Percentiles rank a stretch among this genome's conserved stretches.
Evolutionary conservation across 2,329 filamentous ascomycete genomes (phyloP).

Genomic region (Laburnicola sp.): DNA sequence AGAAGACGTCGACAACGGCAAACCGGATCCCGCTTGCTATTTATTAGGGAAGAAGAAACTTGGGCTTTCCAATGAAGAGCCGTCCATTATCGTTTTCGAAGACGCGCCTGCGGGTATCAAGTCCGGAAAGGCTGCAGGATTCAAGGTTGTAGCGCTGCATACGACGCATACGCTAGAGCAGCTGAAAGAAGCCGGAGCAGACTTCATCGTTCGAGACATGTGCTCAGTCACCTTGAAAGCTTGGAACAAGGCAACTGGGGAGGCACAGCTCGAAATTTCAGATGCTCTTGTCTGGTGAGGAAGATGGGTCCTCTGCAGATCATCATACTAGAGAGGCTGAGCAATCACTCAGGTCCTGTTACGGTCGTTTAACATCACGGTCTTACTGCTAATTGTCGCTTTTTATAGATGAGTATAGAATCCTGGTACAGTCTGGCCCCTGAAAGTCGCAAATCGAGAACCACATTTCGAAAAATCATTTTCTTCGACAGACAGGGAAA

Average conservation of each 20-base stretch:
- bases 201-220: constrained; percentile 84
- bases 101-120: constrained; percentile 85
- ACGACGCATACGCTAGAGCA: constrained; percentile 79
- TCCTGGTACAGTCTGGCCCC: neutral
- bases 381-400: neutral
- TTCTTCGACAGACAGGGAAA: neutral
- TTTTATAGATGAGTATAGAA: constrained; percentile 3
- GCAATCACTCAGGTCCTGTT: neutral
- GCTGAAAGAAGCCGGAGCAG: constrained; percentile 74
- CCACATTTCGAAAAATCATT: neutral
- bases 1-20: constrained; percentile 54
- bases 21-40: constrained; percentile 57
- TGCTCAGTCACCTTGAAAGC: constrained; percentile 68
- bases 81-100: constrained; percentile 74
- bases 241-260: constrained; percentile 58
- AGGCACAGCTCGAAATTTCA: constrained; percentile 68
- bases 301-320: constrained; percentile 8
- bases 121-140: constrained; percentile 83
- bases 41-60: constrained; percentile 49
- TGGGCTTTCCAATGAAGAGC: constrained; percentile 45
- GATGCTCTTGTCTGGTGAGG: constrained; percentile 56
- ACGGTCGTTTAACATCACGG: neutral
- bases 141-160: constrained; percentile 78
- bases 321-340: constrained; percentile 4
- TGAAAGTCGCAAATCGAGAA: constrained; percentile 1